These are phyloP conservation scores for Russula olivacea DNA, from an alignment of 768 basidiomycete species.

Conservation along the genomic window DNA sequence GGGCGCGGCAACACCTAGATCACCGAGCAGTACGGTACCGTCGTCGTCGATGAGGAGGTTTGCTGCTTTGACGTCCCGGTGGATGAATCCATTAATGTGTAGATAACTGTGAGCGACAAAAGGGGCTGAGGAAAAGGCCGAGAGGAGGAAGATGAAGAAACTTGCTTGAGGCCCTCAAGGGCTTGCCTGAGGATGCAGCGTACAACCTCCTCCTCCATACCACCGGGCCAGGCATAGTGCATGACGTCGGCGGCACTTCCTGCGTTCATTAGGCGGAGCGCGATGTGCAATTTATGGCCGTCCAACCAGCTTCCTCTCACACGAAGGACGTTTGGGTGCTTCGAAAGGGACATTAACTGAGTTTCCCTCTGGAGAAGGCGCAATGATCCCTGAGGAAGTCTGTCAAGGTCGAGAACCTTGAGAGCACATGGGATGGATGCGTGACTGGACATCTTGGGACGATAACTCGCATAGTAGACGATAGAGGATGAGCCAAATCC, in stretches of 20 bases:
- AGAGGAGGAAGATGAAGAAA: conserved; percentile 24
- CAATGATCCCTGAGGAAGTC: conserved; percentile 64
- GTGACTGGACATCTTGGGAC: conserved; percentile 34
- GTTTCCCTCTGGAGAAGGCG: conserved; percentile 77
- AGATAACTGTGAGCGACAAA: conserved; percentile 50
- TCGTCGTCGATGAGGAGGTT: conserved; percentile 90
- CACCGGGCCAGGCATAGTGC: conserved; percentile 79
- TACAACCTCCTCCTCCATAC: conserved; percentile 85
- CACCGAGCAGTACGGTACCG: conserved; percentile 84
- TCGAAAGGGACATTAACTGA: conserved; percentile 85
- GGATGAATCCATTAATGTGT: conserved; percentile 87
- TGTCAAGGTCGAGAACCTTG: conserved; percentile 86
- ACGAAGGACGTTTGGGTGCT: conserved; percentile 89
- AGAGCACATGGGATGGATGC: conserved; percentile 60
- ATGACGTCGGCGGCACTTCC: conserved; percentile 84
- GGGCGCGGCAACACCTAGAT: conserved; percentile 88
- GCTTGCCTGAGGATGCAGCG: conserved; percentile 82
- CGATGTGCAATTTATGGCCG: conserved; percentile 80
- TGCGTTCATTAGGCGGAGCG: conserved; percentile 83
- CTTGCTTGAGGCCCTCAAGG: conserved; percentile 80
- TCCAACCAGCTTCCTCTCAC: conserved; percentile 87
- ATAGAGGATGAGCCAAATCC: conserved; percentile 91
- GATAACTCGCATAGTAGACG: conserved; percentile 75
- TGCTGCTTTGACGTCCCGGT: conserved; percentile 90
- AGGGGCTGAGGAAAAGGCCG: conserved; percentile 10